Percentiles rank a stretch among this genome's conserved stretches.
Evolutionary conservation across 169 alveolate species (phyloP).

Genomic region (Cryptosporidium sp.): DNA sequence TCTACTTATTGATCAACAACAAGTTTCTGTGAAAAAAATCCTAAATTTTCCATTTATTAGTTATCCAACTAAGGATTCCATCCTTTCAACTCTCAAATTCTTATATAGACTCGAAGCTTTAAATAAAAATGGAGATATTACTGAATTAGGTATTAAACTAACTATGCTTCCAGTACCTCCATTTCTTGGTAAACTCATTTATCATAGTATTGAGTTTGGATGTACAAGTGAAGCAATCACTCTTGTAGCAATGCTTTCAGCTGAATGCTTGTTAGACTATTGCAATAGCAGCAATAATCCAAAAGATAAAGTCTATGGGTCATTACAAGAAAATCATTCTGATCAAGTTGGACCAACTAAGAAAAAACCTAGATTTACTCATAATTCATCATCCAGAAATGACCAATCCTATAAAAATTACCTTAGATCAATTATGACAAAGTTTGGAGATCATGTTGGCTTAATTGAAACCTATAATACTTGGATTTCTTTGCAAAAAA

Average conservation of each 20-base stretch:
- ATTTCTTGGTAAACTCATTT: constrained; percentile 87
- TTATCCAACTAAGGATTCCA: constrained; percentile 86
- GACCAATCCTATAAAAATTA: constrained; percentile 32
- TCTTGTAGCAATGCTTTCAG: constrained; percentile 88
- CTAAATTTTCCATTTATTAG: constrained; percentile 89
- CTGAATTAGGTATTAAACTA: constrained; percentile 84
- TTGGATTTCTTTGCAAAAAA: constrained; percentile 22
- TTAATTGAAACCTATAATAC: constrained; percentile 37
- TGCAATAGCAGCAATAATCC: constrained; percentile 30
- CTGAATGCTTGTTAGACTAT: constrained; percentile 78
- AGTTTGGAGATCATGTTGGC: constrained; percentile 72
- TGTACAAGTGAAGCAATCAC: constrained; percentile 91
- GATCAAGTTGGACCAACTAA: neutral
- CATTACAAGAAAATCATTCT: constrained; percentile 80
- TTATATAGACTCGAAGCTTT: constrained; percentile 88
- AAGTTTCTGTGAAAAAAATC: constrained; percentile 80
- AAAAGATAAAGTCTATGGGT: constrained; percentile 78
- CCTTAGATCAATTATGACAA: constrained; percentile 36
- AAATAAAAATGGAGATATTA: constrained; percentile 81
- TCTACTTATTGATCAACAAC: constrained; percentile 10
- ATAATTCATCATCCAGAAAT: neutral
- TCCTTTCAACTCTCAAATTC: constrained; percentile 84
- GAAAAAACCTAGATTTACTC: neutral
- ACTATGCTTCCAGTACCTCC: constrained; percentile 91
- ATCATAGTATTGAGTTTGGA: constrained; percentile 89